Conservation (phyloP, 495 filamentous ascomycete species). For the Polyplosphaeria fusca region DNA sequence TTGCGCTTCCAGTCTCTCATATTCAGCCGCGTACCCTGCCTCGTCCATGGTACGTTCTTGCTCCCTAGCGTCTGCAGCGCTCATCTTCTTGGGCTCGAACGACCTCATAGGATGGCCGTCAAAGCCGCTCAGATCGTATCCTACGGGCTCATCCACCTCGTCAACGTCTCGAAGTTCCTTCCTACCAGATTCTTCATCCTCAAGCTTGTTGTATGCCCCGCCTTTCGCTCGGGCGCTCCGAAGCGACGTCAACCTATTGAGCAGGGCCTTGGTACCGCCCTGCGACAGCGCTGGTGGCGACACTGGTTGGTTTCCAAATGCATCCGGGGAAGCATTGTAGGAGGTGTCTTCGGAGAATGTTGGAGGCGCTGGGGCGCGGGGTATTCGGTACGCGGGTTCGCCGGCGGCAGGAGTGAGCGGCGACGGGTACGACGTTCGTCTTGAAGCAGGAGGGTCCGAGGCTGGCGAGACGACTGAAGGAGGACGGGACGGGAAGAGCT, state of each 20-base stretch:
- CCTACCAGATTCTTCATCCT: slow-evolving; percentile 21
- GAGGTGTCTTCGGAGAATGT: slow-evolving; percentile 24
- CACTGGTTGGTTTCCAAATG: slow-evolving; percentile 3
- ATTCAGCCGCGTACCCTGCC: slow-evolving; percentile 33
- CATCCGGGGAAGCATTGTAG: slow-evolving; percentile 12
- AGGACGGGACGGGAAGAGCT: slow-evolving; percentile 32
- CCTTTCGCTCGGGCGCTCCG: slow-evolving; percentile 9
- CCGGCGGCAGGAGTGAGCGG: slow-evolving; percentile 24
- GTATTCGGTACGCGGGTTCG: slow-evolving; percentile 30
- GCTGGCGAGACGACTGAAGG: slow-evolving; percentile 13
- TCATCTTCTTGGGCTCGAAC: slow-evolving; percentile 6
- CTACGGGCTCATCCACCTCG: slow-evolving; percentile 25
- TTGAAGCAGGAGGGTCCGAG: slow-evolving; percentile 13
- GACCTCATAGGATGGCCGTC: slow-evolving; percentile 29
- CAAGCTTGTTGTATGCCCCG: slow-evolving; percentile 23
- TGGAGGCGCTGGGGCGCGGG: slow-evolving; percentile 26
- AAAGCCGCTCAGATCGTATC: slow-evolving; percentile 33
- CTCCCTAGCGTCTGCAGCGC: slow-evolving; percentile 17
- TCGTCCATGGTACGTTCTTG: slow-evolving; percentile 16
- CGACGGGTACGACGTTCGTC: slow-evolving; percentile 27
- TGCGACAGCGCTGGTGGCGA: slow-evolving; percentile 1
- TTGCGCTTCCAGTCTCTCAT: slow-evolving; percentile 29
- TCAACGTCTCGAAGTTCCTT: slow-evolving; percentile 20
- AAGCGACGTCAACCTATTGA: slow-evolving; percentile 28
- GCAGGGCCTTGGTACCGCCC: slow-evolving; percentile 12